Evolutionary conservation across 768 basidiomycete species (phyloP), one percentile per base, ranked within the genome.

Genomic region (Boletus fagicola): DNA sequence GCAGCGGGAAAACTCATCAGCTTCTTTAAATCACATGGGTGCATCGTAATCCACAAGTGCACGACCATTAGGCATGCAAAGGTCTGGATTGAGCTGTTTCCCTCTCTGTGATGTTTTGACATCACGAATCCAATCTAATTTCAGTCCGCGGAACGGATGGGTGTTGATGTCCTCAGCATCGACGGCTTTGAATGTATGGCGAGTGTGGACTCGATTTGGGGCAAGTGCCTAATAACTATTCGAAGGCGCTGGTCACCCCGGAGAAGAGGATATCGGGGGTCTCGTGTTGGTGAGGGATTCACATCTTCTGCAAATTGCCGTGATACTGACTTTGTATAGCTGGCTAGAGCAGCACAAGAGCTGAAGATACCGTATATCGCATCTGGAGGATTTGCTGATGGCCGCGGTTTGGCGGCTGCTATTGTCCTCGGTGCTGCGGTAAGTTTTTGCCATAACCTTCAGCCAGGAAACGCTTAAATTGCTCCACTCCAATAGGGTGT

Each of bases 231-330:
- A 60, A 64, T 58, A 56, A 42, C 16, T 5, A 22, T 48, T 2
- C 13, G n/a, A 65, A 93, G 91, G 92, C 67, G 94, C 93, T 31
- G 94, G 94, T 26, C 92, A 94, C 72, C 93, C 93, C 18, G 95
- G 95, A 59, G 95, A 97, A 68, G 91, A 96, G 43, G 95, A 97
- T 67, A 89, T 97, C 24, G 90, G 91, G 4, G 90, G 89, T 5
- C 66, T 96, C 24, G 88, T 97, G 4, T 73, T 97, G 75, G 92
- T 92, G 62, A 47, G 70, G 16, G 4, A 31, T 18, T 30, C 24
- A 13, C 8, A 13, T 40, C 31, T n/a, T 30, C 31, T 39, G 11
- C 40, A 6, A 6, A 36, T 58, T 28, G 24, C 33, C 36, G 36
- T 33, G 48, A 46, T 18, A n/a, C 49, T 54, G 30, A 53, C 48